Conservation (phyloP, 2,329 filamentous ascomycete species). For the Fusarium sacchari region DNA sequence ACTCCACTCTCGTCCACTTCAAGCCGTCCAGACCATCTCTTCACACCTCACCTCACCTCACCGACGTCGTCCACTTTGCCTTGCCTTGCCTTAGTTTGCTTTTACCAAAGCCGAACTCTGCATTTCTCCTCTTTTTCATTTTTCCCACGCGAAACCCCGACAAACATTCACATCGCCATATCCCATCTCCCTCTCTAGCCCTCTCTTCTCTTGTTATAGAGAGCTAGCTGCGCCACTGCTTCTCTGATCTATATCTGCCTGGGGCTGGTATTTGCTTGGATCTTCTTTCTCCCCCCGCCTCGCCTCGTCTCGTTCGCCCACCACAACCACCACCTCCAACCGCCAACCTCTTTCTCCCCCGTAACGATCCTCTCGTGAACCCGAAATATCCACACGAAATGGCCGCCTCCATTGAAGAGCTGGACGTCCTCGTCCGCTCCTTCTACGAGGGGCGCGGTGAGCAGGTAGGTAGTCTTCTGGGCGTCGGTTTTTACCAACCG, state of each 20-base stretch:
- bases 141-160: conserved; percentile 29
- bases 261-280: conserved; percentile 42
- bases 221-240: conserved; percentile 25
- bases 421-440: conserved; percentile 94
- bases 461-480: conserved; percentile 67
- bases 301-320: conserved; percentile 28
- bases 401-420: conserved; percentile 85
- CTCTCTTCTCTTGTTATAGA: conserved; percentile 20
- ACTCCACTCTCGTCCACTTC: conserved; percentile 34
- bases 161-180: background rate
- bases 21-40: conserved; percentile 26
- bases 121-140: conserved; percentile 36
- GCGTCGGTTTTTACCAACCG: conserved; percentile 29
- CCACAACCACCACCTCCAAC: conserved; percentile 36
- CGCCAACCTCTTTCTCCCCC: conserved; percentile 37
- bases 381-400: conserved; percentile 54
- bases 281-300: conserved; percentile 44
- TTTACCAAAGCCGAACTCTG: conserved; percentile 35
- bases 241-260: conserved; percentile 35
- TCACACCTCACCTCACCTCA: conserved; percentile 42
- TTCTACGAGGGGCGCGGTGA: conserved; percentile 98
- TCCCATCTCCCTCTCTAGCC: background rate
- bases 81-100: conserved; percentile 25
- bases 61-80: conserved; percentile 42
- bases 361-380: conserved; percentile 44